These are phyloP conservation scores for Pleurotus djamor DNA, from an alignment of 768 basidiomycete genomes.

Conservation along the genomic window DNA sequence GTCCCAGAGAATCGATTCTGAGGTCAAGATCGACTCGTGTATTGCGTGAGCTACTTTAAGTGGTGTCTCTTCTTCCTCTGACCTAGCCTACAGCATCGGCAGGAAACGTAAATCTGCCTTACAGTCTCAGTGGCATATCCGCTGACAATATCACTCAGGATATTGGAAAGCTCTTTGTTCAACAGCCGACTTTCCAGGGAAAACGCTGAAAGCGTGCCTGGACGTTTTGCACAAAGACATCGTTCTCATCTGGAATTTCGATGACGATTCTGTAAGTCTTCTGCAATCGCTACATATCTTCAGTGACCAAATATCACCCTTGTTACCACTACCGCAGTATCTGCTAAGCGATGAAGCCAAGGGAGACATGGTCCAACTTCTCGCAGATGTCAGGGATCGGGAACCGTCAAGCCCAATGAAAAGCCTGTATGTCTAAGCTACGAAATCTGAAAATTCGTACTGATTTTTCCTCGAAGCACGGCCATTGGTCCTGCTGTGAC, in stretches of 20 bases:
- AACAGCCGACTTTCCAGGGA: conserved; percentile 16
- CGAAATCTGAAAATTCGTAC: neutral
- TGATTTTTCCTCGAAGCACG: neutral
- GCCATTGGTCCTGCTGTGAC: conserved; percentile 1
- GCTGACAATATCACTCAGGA: conserved; percentile 10
- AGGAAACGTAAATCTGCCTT: conserved; percentile 1
- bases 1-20: conserved; percentile 18
- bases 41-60: conserved; percentile 16
- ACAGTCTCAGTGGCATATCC: neutral
- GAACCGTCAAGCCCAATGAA: neutral
- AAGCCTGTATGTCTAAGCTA: conserved; percentile 7
- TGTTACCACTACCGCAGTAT: conserved; percentile 6
- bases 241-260: conserved; percentile 19
- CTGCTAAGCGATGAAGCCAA: conserved; percentile 13
- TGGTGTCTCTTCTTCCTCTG: neutral
- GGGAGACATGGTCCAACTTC: conserved; percentile 15
- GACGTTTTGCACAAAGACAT: conserved; percentile 21
- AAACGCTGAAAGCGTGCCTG: conserved; percentile 17
- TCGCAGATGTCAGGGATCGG: neutral
- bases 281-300: neutral
- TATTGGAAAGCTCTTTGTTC: conserved; percentile 21
- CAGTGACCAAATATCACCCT: too few species aligned
- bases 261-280: conserved; percentile 16
- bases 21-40: conserved; percentile 18
- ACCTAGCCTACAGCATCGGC: conserved; percentile 11